Percentiles rank a stretch among this genome's conserved stretches.
These are phyloP conservation scores for Aspergillus pseudoviridinutans DNA, from an alignment of 2,329 filamentous ascomycete species.

Conservation along the genomic window DNA sequence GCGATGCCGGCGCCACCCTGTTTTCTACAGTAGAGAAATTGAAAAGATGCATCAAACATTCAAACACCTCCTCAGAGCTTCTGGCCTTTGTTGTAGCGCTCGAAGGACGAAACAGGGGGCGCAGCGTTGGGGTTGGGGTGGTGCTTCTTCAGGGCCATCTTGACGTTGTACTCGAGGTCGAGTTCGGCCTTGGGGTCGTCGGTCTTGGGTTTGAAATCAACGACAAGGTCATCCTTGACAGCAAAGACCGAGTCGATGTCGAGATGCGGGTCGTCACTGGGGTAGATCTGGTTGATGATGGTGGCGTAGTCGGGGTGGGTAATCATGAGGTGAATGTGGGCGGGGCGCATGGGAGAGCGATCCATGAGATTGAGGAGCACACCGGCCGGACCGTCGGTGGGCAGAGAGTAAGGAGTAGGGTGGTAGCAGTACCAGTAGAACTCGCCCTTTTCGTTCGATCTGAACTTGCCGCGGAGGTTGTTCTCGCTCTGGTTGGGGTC, in stretches of 20 bases:
- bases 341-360: slow-evolving; percentile 58
- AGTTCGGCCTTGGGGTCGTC: slow-evolving; percentile 51
- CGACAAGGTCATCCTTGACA: slow-evolving; percentile 58
- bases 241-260: slow-evolving; percentile 58
- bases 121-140: slow-evolving; percentile 38
- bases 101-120: slow-evolving; percentile 35
- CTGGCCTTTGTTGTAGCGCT: slow-evolving; percentile 30
- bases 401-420: slow-evolving; percentile 69
- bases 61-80: neutral
- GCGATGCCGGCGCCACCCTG: neutral
- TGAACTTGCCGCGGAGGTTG: slow-evolving; percentile 75
- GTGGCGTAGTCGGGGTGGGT: slow-evolving; percentile 55
- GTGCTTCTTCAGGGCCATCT: slow-evolving; percentile 46
- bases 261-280: slow-evolving; percentile 55
- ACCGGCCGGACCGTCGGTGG: slow-evolving; percentile 58
- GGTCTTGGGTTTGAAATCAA: slow-evolving; percentile 53
- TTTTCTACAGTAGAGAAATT: neutral
- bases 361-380: slow-evolving; percentile 52
- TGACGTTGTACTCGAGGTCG: slow-evolving; percentile 61
- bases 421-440: slow-evolving; percentile 70
- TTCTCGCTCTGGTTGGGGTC: slow-evolving; percentile 68
- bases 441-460: slow-evolving; percentile 63
- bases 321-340: slow-evolving; percentile 58
- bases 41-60: neutral
- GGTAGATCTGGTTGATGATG: slow-evolving; percentile 57